Evolutionary conservation across 1,284 basidiomycete species (phyloP), one percentile per base, ranked within the genome.

Genomic region (Pterulicium gracile): DNA sequence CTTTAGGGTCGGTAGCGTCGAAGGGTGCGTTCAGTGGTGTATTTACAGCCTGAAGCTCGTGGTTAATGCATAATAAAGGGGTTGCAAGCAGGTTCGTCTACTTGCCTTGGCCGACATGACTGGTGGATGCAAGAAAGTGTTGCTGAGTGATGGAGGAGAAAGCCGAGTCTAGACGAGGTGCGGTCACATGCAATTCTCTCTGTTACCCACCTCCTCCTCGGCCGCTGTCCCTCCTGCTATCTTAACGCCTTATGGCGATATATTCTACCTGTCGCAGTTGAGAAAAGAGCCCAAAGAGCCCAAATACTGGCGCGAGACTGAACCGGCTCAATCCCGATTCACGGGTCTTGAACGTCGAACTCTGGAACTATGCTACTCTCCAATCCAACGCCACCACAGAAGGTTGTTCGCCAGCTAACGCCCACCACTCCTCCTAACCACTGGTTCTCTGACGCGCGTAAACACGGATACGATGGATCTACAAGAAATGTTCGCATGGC

Each of bases 1-100:
- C 46, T 42, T 49, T 55, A 5, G 54, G 54, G 19, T 55, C 51
- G 13, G 54, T 55, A 5, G 54, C 50, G 47, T 55, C 54, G 21
- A 47, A 49, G 17, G 53, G 50, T 3, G 36, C 34, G 46, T 50
- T 53, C 41, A 49, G 52, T 19, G 50, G 44, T 48, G 59, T 7
- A n/a, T n/a, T 32, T 7, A n/a, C 27, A 10, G 27, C 27, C 27
- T 32, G 27, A 10, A n/a, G 27, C 10, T 10, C n/a, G 27, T 32
- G n/a, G n/a, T n/a, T n/a, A 32, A 32, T 32, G n/a, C 27, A 32
- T 7, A 32, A 32, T n/a, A 32, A n/a, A 32, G 27, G 10, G 27
- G n/a, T 7, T 32, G n/a, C n/a, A n/a, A n/a, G n/a, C n/a, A n/a
- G n/a, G n/a, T n/a, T n/a, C n/a, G n/a, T n/a, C n/a, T n/a, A n/a